Evolutionary conservation across 768 basidiomycete species (phyloP).

Genomic region (Rhodotorula diobovata): DNA sequence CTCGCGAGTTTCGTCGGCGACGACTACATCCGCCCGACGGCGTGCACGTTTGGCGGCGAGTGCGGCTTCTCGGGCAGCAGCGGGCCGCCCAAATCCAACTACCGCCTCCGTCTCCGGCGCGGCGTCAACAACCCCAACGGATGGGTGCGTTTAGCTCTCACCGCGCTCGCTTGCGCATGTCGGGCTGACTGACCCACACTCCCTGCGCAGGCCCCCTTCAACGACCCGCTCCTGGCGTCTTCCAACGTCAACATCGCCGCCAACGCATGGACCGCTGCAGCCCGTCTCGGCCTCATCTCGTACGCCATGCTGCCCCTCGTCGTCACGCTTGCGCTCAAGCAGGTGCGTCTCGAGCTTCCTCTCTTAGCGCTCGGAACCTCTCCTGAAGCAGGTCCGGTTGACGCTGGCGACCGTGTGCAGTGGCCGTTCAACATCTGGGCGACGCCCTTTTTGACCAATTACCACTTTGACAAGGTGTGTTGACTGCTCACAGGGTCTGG

Average conservation of each 20-base stretch:
- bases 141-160: conserved; percentile 11
- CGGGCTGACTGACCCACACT: neutral
- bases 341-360: conserved; percentile 38
- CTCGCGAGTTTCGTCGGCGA: conserved; percentile 59
- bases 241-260: conserved; percentile 63
- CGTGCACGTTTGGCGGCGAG: conserved; percentile 41
- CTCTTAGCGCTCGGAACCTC: neutral
- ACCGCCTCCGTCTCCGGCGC: conserved; percentile 39
- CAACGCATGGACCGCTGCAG: conserved; percentile 68
- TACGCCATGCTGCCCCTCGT: conserved; percentile 69
- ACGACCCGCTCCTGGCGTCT: conserved; percentile 49
- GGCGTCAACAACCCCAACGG: conserved; percentile 36
- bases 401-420: conserved; percentile 27
- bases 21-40: conserved; percentile 57
- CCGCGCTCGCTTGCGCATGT: too few species aligned
- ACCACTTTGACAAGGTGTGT: conserved; percentile 64
- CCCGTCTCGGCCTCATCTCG: conserved; percentile 63
- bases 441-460: conserved; percentile 57
- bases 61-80: conserved; percentile 31
- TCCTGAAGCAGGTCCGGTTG: too few species aligned
- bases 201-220: conserved; percentile 23
- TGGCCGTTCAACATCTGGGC: conserved; percentile 69
- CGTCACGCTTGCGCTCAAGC: conserved; percentile 66
- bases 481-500: neutral
- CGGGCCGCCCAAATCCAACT: conserved; percentile 40